Base-by-base conservation (phyloP, 2,329 filamentous ascomycete genomes). In the Colletotrichum sublineola region DNA sequence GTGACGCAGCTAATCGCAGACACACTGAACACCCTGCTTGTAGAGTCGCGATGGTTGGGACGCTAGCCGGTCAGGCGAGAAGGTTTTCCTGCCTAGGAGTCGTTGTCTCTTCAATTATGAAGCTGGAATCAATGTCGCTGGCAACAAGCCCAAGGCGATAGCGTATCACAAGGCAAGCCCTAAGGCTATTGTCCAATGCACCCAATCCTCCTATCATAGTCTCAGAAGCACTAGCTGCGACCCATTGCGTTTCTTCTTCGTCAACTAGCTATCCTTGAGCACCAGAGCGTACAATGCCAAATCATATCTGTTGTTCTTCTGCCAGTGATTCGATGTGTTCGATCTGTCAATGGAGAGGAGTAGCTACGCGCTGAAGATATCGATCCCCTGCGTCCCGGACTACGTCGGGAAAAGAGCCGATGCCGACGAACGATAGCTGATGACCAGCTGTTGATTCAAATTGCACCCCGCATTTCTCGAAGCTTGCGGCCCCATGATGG, bases 381-480 rank as follows among this genome's bases (percentile, higher is more conserved):
- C 5, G 20, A 3, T n/a, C 38, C 29, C 24, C 24, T 44, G 40
- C 29, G 2, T 18, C 11, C 24, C 7, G 44, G 29, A 20, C 14
- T 31, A 24, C 31, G 42, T 20, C 20, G 31, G 50, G n/a, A 63
- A 31, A 63, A 63, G 12, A 40, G 33, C n/a, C 12, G n/a, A 40
- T 57, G 36, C 7, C 12, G 36, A 57, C 5, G n/a, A 11, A 12
- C 31, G 20, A n/a, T 8, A 38, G 36, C 36, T 15, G 20, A 31
- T 8, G 14, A 11, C 29, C 20, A 9, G 4, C 31, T 33, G 31
- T 48, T 33, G 20, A 18, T 24, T 24, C 33, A 38, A 38, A 5
- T 20, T 50, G 44, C 44, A 50, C 60, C 42, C 60, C 42, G 20
- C 60, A 50, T 38, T 61, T 38, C 42, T 24, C 20, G n/a, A 33